Evolutionary conservation across 1,284 basidiomycete species (phyloP).

Genomic region (Bondarzewia mesenterica): DNA sequence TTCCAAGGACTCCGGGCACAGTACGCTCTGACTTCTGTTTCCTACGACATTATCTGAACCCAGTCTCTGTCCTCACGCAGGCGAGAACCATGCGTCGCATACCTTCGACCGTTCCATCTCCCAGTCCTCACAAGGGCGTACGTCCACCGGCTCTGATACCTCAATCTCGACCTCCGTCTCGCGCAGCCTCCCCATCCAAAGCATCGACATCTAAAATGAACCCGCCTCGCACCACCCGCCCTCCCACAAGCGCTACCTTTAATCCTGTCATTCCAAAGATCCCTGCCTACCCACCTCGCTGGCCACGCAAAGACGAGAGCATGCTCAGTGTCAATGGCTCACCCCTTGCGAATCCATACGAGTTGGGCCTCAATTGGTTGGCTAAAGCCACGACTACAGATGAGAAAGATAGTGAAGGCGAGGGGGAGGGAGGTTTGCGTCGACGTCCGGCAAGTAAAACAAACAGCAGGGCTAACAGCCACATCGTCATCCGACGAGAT

Average conservation of each 20-base stretch:
- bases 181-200: constrained; percentile 45
- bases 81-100: constrained; percentile 20
- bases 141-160: constrained; percentile 18
- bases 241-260: constrained; percentile 64
- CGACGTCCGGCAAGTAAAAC: constrained; percentile 16
- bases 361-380: constrained; percentile 48
- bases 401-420: constrained; percentile 24
- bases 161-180: constrained; percentile 24
- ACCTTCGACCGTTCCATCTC: constrained; percentile 31
- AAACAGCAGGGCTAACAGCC: constrained; percentile 49
- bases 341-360: constrained; percentile 65
- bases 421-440: constrained; percentile 6
- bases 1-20: constrained; percentile 42
- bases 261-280: constrained; percentile 60
- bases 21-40: constrained; percentile 25
- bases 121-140: constrained; percentile 45
- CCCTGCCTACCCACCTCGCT: constrained; percentile 45
- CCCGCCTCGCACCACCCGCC: constrained; percentile 25
- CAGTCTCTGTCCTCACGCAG: constrained; percentile 7
- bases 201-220: constrained; percentile 19
- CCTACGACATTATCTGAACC: background rate
- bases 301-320: constrained; percentile 58
- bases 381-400: constrained; percentile 19
- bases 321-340: constrained; percentile 74
- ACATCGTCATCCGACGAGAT: constrained; percentile 46